These are phyloP conservation scores for Cetradonia linearis DNA, from an alignment of 495 filamentous ascomycete genomes.

Conservation along the genomic window DNA sequence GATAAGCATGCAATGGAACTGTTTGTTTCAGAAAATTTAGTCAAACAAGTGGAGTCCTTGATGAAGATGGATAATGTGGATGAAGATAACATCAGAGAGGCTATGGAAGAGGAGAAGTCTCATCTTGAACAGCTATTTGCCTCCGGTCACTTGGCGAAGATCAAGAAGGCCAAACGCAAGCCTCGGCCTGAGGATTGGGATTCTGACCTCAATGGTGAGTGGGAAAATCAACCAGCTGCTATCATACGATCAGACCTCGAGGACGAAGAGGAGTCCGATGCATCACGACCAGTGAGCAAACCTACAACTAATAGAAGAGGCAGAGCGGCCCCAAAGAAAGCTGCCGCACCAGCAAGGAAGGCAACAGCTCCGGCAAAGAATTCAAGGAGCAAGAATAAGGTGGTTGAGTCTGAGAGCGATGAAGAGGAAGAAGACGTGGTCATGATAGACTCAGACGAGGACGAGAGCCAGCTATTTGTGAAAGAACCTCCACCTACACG, in stretches of 20 bases:
- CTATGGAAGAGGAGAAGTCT: constrained; percentile 60
- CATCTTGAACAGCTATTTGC: constrained; percentile 64
- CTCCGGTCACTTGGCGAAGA: constrained; percentile 53
- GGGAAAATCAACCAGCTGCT: constrained; percentile 70
- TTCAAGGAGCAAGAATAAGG: constrained; percentile 39
- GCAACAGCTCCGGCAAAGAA: constrained; percentile 32
- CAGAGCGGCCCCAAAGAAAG: constrained; percentile 32
- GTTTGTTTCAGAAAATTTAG: constrained; percentile 74
- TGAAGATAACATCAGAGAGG: constrained; percentile 55
- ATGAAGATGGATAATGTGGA: constrained; percentile 53
- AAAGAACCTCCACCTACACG: constrained; percentile 39
- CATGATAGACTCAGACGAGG: constrained; percentile 49
- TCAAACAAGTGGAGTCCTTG: constrained; percentile 65
- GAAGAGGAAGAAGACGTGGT: constrained; percentile 55
- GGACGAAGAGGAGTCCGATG: constrained; percentile 37
- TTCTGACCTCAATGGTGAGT: constrained; percentile 70
- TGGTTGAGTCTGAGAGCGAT: constrained; percentile 49
- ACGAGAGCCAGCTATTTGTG: constrained; percentile 47
- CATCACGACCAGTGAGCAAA: constrained; percentile 27
- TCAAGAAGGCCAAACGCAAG: constrained; percentile 48
- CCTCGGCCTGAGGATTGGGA: constrained; percentile 76
- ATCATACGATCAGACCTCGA: constrained; percentile 47
- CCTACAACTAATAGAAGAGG: constrained; percentile 41
- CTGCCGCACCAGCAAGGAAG: constrained; percentile 34
- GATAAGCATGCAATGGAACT: constrained; percentile 87